These are phyloP conservation scores for Piper betle DNA, from an alignment of 164 flowering plant species.

Conservation along the genomic window DNA sequence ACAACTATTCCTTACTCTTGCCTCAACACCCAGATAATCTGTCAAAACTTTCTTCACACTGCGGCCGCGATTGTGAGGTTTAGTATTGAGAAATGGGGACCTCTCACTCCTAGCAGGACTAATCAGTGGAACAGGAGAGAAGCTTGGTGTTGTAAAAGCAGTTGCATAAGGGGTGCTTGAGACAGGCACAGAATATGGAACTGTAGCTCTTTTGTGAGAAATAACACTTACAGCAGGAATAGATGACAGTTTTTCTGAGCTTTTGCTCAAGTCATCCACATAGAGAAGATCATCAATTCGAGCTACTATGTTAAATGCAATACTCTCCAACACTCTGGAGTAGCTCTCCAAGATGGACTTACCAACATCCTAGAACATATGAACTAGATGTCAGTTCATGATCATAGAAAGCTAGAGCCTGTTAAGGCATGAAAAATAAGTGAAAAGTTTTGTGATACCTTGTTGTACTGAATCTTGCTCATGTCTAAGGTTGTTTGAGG, in stretches of 20 bases:
- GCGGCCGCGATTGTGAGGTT: conserved; percentile 44
- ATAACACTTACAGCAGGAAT: conserved; percentile 38
- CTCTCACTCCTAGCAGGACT: conserved; percentile 62
- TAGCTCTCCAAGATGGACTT: conserved; percentile 93
- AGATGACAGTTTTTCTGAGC: conserved; percentile 46
- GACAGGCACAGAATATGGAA: conserved; percentile 46
- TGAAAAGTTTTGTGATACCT: conserved; percentile 29
- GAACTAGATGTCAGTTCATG: not conserved
- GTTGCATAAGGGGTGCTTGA: conserved; percentile 63
- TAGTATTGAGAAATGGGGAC: conserved; percentile 47
- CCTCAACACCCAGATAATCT: conserved; percentile 59
- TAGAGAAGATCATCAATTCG: conserved; percentile 87
- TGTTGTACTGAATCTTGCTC: conserved; percentile 87
- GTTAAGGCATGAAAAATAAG: not conserved
- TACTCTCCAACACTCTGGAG: conserved; percentile 90
- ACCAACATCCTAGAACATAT: conserved; percentile 65
- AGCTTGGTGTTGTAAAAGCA: conserved; percentile 43
- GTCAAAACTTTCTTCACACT: conserved; percentile 71
- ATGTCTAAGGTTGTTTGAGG: conserved; percentile 77
- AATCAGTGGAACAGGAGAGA: conserved; percentile 42
- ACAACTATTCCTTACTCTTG: conserved; percentile 22
- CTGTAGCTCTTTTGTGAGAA: conserved; percentile 46
- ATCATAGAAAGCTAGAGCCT: not conserved
- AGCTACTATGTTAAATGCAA: conserved; percentile 74
- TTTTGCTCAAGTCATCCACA: conserved; percentile 74